Conservation (phyloP, 1,139 yeast genomes). For the Candida mesenterica region DNA sequence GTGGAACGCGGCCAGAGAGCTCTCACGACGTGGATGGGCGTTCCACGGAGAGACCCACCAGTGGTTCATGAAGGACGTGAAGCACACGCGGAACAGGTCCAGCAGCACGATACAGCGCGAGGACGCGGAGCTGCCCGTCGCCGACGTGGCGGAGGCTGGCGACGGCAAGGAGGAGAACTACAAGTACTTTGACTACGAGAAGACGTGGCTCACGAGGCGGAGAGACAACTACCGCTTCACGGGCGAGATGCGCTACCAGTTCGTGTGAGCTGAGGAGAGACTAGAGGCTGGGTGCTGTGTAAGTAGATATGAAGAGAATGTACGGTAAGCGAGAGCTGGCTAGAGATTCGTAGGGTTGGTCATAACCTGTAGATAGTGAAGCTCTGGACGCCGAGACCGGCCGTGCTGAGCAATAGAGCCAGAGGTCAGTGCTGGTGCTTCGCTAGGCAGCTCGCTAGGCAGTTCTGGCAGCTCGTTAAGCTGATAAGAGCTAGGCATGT, state of each 20-base stretch:
- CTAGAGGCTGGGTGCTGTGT: not conserved
- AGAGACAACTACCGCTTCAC: slow-evolving; percentile 59
- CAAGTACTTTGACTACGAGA: slow-evolving; percentile 87
- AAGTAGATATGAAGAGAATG: not conserved
- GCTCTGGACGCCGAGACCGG: too few species aligned
- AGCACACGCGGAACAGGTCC: slow-evolving; percentile 40
- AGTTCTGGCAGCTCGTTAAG: too few species aligned
- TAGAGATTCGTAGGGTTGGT: too few species aligned
- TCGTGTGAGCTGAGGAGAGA: slow-evolving; percentile 4
- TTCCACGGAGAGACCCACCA: slow-evolving; percentile 74
- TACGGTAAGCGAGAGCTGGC: too few species aligned
- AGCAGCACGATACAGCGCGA: slow-evolving; percentile 36
- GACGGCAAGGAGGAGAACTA: slow-evolving; percentile 56
- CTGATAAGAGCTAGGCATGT: too few species aligned
- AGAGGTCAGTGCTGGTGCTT: too few species aligned
- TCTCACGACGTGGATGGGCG: slow-evolving; percentile 81
- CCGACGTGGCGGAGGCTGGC: slow-evolving; percentile 12
- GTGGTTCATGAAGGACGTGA: slow-evolving; percentile 72
- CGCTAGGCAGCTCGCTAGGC: too few species aligned
- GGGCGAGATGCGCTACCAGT: slow-evolving; percentile 22
- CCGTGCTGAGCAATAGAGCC: too few species aligned
- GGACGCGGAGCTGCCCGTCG: slow-evolving; percentile 20
- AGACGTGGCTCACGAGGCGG: slow-evolving; percentile 83
- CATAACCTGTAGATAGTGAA: too few species aligned
- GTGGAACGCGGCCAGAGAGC: slow-evolving; percentile 81